phyloP scores from a whole-genome alignment of 1,139 yeast species.

The Geotrichum phurueaensis region DNA sequence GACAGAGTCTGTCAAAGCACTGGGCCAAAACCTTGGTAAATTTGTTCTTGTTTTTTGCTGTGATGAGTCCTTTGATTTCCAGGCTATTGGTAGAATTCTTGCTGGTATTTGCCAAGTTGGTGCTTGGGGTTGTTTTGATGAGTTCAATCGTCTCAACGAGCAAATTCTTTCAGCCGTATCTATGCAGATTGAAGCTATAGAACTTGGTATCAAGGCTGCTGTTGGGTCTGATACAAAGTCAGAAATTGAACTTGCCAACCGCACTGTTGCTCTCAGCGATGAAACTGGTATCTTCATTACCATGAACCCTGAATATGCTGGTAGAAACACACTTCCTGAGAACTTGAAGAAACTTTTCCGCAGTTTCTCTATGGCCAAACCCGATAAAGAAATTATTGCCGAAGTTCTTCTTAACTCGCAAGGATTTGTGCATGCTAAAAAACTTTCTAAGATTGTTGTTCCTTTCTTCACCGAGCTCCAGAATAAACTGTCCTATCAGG shows the following conservation, averaged over 20 bases:
- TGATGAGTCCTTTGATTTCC: constrained; percentile 82
- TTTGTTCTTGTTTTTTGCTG: constrained; percentile 85
- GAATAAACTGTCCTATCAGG: constrained; percentile 44
- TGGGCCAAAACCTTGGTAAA: constrained; percentile 74
- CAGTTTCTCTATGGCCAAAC: constrained; percentile 65
- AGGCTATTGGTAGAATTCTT: constrained; percentile 70
- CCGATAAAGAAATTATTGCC: constrained; percentile 65
- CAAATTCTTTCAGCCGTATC: constrained; percentile 78
- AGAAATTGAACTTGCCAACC: constrained; percentile 48
- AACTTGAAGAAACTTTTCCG: constrained; percentile 76
- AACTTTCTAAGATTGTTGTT: constrained; percentile 48
- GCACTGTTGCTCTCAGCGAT: constrained; percentile 39
- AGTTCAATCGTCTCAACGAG: constrained; percentile 75
- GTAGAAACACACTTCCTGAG: constrained; percentile 78
- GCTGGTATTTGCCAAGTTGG: constrained; percentile 83
- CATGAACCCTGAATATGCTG: constrained; percentile 86
- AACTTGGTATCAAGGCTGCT: constrained; percentile 33
- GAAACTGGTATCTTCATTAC: constrained; percentile 75
- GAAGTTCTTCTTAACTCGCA: constrained; percentile 68
- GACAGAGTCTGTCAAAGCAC: constrained; percentile 83
- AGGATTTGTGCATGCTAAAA: constrained; percentile 52
- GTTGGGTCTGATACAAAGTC: constrained; percentile 14
- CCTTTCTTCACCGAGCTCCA: constrained; percentile 49
- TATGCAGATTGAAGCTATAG: constrained; percentile 71
- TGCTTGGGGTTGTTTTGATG: constrained; percentile 96